A percentile compares a stretch with the other conserved stretches of the same genome.
These are phyloP conservation scores for Tricholoma sp. DNA, from an alignment of 768 basidiomycete species.

Conservation along the genomic window DNA sequence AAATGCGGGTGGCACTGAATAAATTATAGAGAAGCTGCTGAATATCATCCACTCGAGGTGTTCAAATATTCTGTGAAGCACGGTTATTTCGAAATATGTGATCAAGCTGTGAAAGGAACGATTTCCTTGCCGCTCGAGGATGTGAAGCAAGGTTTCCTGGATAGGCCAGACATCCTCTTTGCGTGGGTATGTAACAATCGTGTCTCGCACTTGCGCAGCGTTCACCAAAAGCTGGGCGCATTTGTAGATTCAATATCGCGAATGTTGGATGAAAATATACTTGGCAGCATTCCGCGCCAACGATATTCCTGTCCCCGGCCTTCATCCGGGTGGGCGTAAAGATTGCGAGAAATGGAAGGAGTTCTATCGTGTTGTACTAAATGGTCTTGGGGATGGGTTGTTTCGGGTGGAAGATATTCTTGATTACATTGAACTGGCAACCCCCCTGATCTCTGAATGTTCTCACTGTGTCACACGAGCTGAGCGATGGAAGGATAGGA, in stretches of 20 bases:
- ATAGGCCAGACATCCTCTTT: neutral
- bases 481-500: neutral
- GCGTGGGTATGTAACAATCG: neutral
- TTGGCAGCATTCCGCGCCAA: neutral
- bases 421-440: neutral
- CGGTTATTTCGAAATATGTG: neutral
- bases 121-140: neutral
- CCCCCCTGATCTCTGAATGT: neutral
- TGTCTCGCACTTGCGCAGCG: neutral
- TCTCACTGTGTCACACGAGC: neutral
- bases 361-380: neutral
- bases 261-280: neutral
- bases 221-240: neutral
- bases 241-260: neutral
- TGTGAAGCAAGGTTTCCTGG: neutral
- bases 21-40: neutral
- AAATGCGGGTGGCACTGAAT: no score
- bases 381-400: neutral
- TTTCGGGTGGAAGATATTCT: neutral
- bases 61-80: constrained; percentile 4
- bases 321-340: neutral
- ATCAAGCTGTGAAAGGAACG: neutral
- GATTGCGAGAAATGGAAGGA: neutral
- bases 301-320: neutral
- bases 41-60: neutral